phyloP scores from a whole-genome alignment of 1,284 basidiomycete genomes.

The Rugosomyces carneus region DNA sequence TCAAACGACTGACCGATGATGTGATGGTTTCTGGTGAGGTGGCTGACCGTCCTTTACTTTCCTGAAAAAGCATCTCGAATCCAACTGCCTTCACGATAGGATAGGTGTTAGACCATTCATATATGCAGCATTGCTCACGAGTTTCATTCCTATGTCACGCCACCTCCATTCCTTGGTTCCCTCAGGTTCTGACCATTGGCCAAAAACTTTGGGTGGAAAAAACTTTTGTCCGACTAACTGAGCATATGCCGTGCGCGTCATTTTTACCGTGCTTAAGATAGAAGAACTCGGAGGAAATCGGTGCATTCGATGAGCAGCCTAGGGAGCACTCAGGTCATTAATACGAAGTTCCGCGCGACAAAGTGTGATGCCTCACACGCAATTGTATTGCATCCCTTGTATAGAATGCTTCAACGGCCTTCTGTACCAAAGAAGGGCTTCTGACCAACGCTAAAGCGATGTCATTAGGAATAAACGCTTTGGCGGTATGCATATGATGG shows the following conservation, averaged over 20 bases:
- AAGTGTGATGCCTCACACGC: conserved; percentile 48
- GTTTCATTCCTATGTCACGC: conserved; percentile 86
- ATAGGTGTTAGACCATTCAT: conserved; percentile 2
- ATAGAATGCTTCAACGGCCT: conserved; percentile 87
- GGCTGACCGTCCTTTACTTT: conserved; percentile 53
- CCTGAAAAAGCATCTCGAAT: conserved; percentile 91
- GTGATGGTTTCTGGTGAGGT: conserved; percentile 31
- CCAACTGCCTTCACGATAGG: conserved; percentile 64
- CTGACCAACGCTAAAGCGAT: conserved; percentile 67
- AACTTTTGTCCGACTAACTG: conserved; percentile 89
- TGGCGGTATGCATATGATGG: conserved; percentile 75
- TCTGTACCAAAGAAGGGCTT: conserved; percentile 73
- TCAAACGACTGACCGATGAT: conserved; percentile 40
- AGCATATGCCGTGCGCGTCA: conserved; percentile 90
- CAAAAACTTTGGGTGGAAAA: conserved; percentile 87
- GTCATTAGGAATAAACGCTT: conserved; percentile 74
- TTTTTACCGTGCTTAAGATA: conserved; percentile 54
- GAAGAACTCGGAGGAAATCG: conserved; percentile 76
- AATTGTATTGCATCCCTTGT: conserved; percentile 86
- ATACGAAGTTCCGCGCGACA: neutral
- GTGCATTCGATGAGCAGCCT: conserved; percentile 83
- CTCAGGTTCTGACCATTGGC: conserved; percentile 63
- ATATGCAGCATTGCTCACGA: conserved; percentile 41
- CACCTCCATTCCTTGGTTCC: conserved; percentile 62
- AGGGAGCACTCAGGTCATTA: neutral